phyloP scores from a whole-genome alignment of 1,139 yeast species.

The Blastobotrys apis region DNA sequence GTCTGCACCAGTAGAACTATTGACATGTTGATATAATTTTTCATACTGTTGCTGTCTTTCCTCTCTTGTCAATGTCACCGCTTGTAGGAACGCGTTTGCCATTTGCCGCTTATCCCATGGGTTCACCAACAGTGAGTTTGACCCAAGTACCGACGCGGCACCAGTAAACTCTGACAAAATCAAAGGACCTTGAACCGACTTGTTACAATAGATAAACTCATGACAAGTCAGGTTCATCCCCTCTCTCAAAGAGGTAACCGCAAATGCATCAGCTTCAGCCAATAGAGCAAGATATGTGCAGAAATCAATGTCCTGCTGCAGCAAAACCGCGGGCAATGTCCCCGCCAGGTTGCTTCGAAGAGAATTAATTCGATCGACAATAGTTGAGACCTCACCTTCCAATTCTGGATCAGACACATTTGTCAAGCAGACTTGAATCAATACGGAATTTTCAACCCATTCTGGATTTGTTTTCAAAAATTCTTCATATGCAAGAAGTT shows the following conservation, averaged over 20 bases:
- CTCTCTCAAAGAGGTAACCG: conserved; percentile 88
- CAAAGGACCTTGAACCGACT: conserved; percentile 66
- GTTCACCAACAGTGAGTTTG: conserved; percentile 72
- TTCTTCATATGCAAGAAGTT: conserved; percentile 78
- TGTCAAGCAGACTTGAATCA: conserved; percentile 76
- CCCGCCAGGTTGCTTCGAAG: conserved; percentile 64
- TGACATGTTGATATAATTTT: conserved; percentile 53
- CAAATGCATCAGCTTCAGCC: conserved; percentile 80
- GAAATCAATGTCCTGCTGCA: conserved; percentile 85
- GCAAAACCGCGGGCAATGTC: conserved; percentile 64
- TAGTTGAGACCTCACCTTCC: conserved; percentile 67
- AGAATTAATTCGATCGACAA: conserved; percentile 83
- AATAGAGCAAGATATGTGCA: conserved; percentile 84
- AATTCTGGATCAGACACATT: conserved; percentile 45
- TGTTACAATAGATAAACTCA: conserved; percentile 79
- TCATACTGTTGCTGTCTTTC: conserved; percentile 65
- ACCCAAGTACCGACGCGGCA: conserved; percentile 66
- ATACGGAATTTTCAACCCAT: conserved; percentile 61
- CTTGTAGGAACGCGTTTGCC: conserved; percentile 55
- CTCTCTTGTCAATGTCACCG: conserved; percentile 56
- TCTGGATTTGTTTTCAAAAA: conserved; percentile 70
- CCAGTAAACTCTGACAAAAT: conserved; percentile 92
- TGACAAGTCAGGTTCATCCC: conserved; percentile 97
- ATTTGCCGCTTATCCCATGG: conserved; percentile 83
- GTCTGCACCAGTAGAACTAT: conserved; percentile 61